Evolutionary conservation across 2,329 filamentous ascomycete genomes (phyloP), one percentile per base, ranked within the genome.

Genomic region (Claviceps sp.): DNA sequence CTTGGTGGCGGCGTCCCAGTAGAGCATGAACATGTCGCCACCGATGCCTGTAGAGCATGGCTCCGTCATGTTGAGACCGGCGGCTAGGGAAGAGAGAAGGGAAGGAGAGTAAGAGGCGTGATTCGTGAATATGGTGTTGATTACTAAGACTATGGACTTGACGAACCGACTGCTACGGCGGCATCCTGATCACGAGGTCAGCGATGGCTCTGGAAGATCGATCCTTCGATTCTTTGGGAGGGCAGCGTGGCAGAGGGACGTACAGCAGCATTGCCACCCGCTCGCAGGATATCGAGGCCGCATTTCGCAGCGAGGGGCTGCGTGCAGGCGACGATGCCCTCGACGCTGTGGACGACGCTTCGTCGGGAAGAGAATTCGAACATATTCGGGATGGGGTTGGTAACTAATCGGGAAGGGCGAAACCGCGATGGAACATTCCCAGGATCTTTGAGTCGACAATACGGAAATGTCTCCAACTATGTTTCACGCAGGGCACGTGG

Each of bases 21-120:
- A 96, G 39, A 97, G 80, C 67, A 90, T 90, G 71, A 97, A 98
- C 82, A 95, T 89, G 70, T 98, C 93, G 56, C 93, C 93, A 53
- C 93, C 93, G 55, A 98, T 96, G 42, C 93, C 93, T 0, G 93
- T 97, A 5, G 87, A 93, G 54, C 83, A 82, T 7, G 93, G 93
- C 65, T 98, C 93, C 0, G 91, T 95, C 64, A 97, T 80, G 69
- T 96, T 97, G 52, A 98, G 75, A 5, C 83, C 89, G 37, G 93
- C 93, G 45, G 93, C 91, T 88, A 53, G 4, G 2, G 19, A 6
- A 22, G 6, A 17, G 16, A 1, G 17, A 37, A 13, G 19, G 8
- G 2, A 38, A 8, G n/a, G 30, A 11, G 7, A 30, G 38, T 47
- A 34, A 47, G 40, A 41, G 16, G 39, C 3, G 30, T 34, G 30